Evolutionary conservation across 495 filamentous ascomycete genomes (phyloP).

Genomic region (Aspergillus cristatus): DNA sequence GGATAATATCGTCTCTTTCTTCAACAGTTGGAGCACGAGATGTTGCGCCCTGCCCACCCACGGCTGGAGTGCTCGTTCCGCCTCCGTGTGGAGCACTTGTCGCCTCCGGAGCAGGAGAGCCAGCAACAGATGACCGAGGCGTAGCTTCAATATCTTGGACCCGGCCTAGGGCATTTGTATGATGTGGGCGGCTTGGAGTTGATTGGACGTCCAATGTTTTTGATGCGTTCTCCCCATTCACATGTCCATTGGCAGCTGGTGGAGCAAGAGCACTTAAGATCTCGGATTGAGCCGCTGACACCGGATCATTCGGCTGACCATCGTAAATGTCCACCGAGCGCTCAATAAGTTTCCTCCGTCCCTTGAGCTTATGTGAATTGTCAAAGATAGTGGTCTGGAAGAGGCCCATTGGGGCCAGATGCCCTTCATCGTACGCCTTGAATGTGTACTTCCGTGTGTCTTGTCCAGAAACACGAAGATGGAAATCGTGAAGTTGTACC

Average conservation of each 20-base stretch:
- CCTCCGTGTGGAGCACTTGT: constrained; percentile 56
- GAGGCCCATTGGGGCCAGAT: constrained; percentile 81
- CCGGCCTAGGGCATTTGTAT: constrained; percentile 34
- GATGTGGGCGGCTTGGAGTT: constrained; percentile 32
- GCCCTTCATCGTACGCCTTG: constrained; percentile 90
- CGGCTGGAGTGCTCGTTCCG: constrained; percentile 26
- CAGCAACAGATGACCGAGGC: constrained; percentile 74
- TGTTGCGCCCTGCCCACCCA: constrained; percentile 11
- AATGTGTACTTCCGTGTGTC: constrained; percentile 86
- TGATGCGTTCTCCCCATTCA: constrained; percentile 23
- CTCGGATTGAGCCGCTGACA: constrained; percentile 73
- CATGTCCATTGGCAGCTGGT: constrained; percentile 30
- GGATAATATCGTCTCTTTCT: constrained; percentile 74
- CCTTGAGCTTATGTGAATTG: constrained; percentile 63
- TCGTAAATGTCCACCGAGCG: constrained; percentile 92
- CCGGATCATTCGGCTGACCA: constrained; percentile 77
- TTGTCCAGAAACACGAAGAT: constrained; percentile 77
- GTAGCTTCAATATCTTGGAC: constrained; percentile 54
- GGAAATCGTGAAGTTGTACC: constrained; percentile 75
- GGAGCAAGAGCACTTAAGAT: constrained; percentile 64
- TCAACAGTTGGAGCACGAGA: constrained; percentile 38
- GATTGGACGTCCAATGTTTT: constrained; percentile 25
- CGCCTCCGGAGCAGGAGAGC: constrained; percentile 74
- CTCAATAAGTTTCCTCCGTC: constrained; percentile 67
- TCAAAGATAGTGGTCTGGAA: constrained; percentile 85